These are phyloP conservation scores for Trichoderma oligosporum DNA, from an alignment of 2,329 filamentous ascomycete species.

Conservation along the genomic window DNA sequence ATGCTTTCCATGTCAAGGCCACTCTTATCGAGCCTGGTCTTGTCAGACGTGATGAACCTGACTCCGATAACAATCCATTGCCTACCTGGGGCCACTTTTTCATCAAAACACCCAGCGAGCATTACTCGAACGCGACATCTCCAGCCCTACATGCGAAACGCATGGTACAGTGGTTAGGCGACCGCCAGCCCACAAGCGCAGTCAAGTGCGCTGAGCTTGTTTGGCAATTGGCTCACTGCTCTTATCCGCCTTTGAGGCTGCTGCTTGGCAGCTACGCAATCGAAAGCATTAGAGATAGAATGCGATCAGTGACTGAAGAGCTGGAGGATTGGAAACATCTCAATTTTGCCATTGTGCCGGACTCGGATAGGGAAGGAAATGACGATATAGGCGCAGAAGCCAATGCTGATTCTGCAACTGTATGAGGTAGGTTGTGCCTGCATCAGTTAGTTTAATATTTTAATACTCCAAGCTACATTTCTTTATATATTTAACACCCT, in stretches of 20 bases:
- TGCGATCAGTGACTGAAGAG: slow-evolving; percentile 91
- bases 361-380: slow-evolving; percentile 7
- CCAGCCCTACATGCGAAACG: slow-evolving; percentile 85
- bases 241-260: slow-evolving; percentile 82
- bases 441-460: not conserved
- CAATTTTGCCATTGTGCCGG: slow-evolving; percentile 52
- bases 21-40: slow-evolving; percentile 90
- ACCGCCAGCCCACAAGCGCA: slow-evolving; percentile 86
- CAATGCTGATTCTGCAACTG: not conserved
- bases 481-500: not conserved
- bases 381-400: slow-evolving; percentile 2
- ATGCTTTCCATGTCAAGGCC: slow-evolving; percentile 85
- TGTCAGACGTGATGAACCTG: slow-evolving; percentile 78
- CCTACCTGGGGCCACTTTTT: slow-evolving; percentile 90
- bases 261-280: slow-evolving; percentile 92
- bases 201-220: slow-evolving; percentile 90
- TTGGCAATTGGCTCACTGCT: slow-evolving; percentile 92
- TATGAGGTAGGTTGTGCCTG: not conserved
- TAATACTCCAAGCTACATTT: not conserved
- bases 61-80: slow-evolving; percentile 52
- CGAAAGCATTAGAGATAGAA: slow-evolving; percentile 85
- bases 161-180: slow-evolving; percentile 91
- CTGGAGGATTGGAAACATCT: slow-evolving; percentile 90
- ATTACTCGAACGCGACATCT: slow-evolving; percentile 72
- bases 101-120: slow-evolving; percentile 78